Percentiles rank a stretch among this genome's conserved stretches.
These are phyloP conservation scores for Aspergillus saccharolyticus DNA, from an alignment of 495 filamentous ascomycete species.

Conservation along the genomic window DNA sequence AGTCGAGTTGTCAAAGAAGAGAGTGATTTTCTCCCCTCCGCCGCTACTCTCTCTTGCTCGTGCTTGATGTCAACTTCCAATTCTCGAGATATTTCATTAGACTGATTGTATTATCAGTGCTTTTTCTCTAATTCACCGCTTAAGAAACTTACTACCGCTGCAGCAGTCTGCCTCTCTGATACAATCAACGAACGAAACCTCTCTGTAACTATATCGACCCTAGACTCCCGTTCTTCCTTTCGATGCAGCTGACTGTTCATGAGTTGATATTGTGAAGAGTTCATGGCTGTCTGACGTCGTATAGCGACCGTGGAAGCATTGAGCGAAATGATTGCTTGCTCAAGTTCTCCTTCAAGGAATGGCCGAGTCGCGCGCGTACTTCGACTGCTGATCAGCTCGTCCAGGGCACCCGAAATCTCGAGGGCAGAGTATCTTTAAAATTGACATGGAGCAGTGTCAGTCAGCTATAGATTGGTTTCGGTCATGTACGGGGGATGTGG, in stretches of 20 bases:
- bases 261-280: conserved; percentile 29
- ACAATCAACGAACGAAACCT: conserved; percentile 36
- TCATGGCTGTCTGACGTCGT: conserved; percentile 29
- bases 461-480: neutral
- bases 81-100: conserved; percentile 30
- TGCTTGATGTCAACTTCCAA: conserved; percentile 27
- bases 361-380: conserved; percentile 30
- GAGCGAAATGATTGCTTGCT: conserved; percentile 31
- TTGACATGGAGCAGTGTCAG: neutral
- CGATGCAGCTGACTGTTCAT: conserved; percentile 25
- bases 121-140: conserved; percentile 1
- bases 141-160: conserved; percentile 26
- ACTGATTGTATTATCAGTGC: conserved; percentile 16
- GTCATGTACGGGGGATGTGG: neutral
- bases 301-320: conserved; percentile 34
- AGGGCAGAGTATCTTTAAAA: conserved; percentile 31
- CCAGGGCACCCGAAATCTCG: conserved; percentile 26
- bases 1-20: conserved; percentile 30
- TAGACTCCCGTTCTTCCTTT: conserved; percentile 20
- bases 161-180: conserved; percentile 30
- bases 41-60: conserved; percentile 28
- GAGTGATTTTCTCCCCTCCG: conserved; percentile 35
- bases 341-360: conserved; percentile 38
- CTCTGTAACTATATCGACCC: conserved; percentile 24
- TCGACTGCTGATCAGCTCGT: conserved; percentile 24